Conservation (phyloP, 2,329 filamentous ascomycete genomes). For the Alternaria triticimaculans region DNA sequence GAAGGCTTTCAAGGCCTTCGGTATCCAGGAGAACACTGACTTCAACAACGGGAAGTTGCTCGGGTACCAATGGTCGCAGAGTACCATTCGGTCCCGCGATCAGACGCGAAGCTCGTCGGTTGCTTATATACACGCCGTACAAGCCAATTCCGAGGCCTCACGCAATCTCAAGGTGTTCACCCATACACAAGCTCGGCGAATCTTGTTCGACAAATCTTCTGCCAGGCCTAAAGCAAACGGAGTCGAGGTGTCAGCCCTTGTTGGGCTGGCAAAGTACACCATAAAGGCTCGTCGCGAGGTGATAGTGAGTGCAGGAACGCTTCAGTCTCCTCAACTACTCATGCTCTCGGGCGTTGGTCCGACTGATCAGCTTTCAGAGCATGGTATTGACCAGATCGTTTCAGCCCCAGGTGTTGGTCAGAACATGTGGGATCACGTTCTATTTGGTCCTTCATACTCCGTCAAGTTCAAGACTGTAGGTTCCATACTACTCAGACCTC, state of each 20-base stretch:
- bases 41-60: not conserved
- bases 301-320: not conserved
- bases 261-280: not conserved
- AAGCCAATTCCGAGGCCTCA: not conserved
- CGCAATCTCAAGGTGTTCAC: not conserved
- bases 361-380: slow-evolving; percentile 12
- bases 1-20: not conserved
- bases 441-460: not conserved
- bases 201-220: not conserved
- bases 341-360: slow-evolving; percentile 50
- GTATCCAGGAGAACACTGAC: not conserved
- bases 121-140: not conserved
- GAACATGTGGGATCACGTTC: slow-evolving; percentile 28
- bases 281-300: not conserved
- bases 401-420: slow-evolving; percentile 34
- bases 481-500: not conserved
- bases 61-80: not conserved
- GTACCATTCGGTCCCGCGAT: not conserved
- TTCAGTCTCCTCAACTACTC: slow-evolving; percentile 33
- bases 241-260: not conserved
- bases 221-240: not conserved
- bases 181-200: not conserved
- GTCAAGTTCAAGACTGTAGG: not conserved
- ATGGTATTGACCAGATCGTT: slow-evolving; percentile 19
- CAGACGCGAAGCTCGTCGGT: not conserved